Evolutionary conservation across 2,329 filamentous ascomycete species (phyloP), one percentile per base, ranked within the genome.

Genomic region (Fusarium cicatricum): DNA sequence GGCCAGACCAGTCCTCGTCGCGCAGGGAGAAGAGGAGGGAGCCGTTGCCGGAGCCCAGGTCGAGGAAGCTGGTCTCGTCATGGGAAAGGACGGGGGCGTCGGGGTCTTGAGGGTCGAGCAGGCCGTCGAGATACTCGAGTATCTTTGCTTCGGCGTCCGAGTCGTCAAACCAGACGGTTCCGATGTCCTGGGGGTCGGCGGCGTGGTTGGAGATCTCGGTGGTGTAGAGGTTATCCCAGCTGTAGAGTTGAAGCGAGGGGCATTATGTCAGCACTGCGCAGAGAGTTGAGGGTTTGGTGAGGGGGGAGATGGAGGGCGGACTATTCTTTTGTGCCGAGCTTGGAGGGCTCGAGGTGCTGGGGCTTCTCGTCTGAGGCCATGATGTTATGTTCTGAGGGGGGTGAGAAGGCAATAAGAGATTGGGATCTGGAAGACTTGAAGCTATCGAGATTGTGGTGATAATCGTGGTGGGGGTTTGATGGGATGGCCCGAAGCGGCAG

Each of bases 161-260:
- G 77, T 98, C 95, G 73, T 92, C 90, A 82, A 99, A 99, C 95
- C 95, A 99, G 68, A 95, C 87, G 26, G 92, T 96, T 64, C 94
- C 94, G 55, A 89, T 89, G 79, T 97, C 91, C 52, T 84, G 76
- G 10, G 90, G 86, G 76, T 96, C 86, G 59, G 84, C 74, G 48
- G 84, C 77, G 74, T 93, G 85, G 77, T 95, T 94, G 56, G 78
- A 73, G 47, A 92, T 80, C 74, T 95, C 90, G 64, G 79, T 82
- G 1, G 81, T 79, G 79, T 96, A 95, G 60, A 91, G 85, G 16
- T 77, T 78, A 74, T 94, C 88, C 90, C 90, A 93, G 77, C 90
- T 93, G 55, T 41, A 19, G 29, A 15, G 9, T 29, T 32, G 41
- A 34, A 38, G 17, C 11, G 9, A 44, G 29, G 46, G 33, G 17